Evolutionary conservation across 805 yeast species (phyloP), one percentile per base, ranked within the genome.

Genomic region (Zygosaccharomyces pseudorouxii): DNA sequence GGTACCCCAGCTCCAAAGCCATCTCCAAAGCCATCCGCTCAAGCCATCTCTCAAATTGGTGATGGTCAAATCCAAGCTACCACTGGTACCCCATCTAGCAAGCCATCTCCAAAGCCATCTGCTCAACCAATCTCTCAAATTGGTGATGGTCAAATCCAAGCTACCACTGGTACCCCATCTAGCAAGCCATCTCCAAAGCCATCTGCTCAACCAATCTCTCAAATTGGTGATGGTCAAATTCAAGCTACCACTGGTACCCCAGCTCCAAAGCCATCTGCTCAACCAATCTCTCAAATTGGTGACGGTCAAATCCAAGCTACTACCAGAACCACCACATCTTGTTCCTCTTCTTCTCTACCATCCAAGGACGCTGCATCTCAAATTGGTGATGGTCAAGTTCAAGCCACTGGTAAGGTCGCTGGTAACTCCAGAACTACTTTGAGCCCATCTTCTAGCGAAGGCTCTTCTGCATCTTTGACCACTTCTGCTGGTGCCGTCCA

Each of bases 301-400:
- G 80, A 75, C 52, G 78, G 78, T 48, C 76, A 72, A 62, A 60
- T 69, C 44, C 75, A 71, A 57, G 67, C 68, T 31, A 52, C 69
- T 42, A 55, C 69, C 28, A 25, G 28, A 25, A 25, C 28, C 10
- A 25, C 28, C 28, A 25, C 28, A 9, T 25, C 28, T 25, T 25
- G 28, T 36, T 66, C 20, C 14, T 36, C 57, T 14, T 36, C 48
- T 37, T 60, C 57, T 33, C 54, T 51, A 47, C 29, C 54, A 19
- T 41, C 60, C 62, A 58, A 55, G 43, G 51, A 65, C 12, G 59
- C 70, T 31, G 67, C 65, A 39, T 64, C 76, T 51, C 80, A 76
- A 59, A 70, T 74, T 52, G 59, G 63, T 46, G 80, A 75, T 50
- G 78, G 78, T 54, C 77, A 63, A 53, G 55, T 59, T 38, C 63